Percentiles rank a stretch among this genome's conserved stretches.
These are phyloP conservation scores for Saccharomycopsis sp. DNA, from an alignment of 805 yeast species.

Conservation along the genomic window DNA sequence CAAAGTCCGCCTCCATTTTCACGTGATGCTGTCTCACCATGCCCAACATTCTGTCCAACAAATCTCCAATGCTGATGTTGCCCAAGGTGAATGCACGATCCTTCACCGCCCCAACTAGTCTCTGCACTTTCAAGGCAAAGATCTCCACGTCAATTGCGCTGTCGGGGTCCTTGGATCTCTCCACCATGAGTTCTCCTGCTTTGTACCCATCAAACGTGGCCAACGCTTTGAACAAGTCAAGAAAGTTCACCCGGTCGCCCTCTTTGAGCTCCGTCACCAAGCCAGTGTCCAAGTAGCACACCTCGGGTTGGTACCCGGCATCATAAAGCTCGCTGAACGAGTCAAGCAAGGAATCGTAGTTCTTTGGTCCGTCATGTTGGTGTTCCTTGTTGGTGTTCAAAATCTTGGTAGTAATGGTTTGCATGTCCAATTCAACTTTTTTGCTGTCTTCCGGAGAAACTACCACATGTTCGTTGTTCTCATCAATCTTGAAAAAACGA, in stretches of 20 bases:
- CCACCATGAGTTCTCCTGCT: constrained; percentile 95
- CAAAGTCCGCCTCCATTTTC: constrained; percentile 94
- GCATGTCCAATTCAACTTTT: constrained; percentile 29
- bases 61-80: constrained; percentile 82
- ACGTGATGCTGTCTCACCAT: constrained; percentile 96
- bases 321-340: constrained; percentile 38
- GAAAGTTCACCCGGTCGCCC: constrained; percentile 69
- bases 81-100: constrained; percentile 88
- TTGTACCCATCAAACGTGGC: constrained; percentile 88
- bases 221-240: constrained; percentile 79
- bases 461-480: constrained; percentile 4
- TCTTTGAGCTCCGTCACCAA: constrained; percentile 82
- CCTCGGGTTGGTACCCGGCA: constrained; percentile 68
- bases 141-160: constrained; percentile 78
- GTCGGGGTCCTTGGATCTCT: constrained; percentile 89
- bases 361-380: neutral
- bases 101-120: constrained; percentile 71
- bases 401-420: constrained; percentile 34
- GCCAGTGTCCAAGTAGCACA: constrained; percentile 90
- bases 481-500: constrained; percentile 47
- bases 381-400: constrained; percentile 22
- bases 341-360: constrained; percentile 35
- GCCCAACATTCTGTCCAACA: constrained; percentile 73
- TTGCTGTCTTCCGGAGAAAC: constrained; percentile 18
- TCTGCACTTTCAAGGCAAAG: constrained; percentile 81